Conservation (phyloP, 805 yeast genomes). For the Kazachstania taianensis region DNA sequence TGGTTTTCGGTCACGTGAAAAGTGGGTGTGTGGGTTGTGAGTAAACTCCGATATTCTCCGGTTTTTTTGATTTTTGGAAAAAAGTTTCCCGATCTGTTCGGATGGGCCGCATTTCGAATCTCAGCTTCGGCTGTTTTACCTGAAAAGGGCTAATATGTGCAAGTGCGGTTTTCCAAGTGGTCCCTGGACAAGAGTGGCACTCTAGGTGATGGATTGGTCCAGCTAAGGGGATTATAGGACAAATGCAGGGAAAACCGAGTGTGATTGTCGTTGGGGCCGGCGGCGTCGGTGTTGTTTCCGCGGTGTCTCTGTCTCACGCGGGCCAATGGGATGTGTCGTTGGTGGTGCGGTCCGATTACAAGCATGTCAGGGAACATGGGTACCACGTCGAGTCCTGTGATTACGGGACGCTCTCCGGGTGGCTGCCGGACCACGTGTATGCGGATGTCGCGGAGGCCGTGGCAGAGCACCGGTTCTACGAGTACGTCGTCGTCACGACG, state of each 20-base stretch:
- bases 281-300: slow-evolving; percentile 76
- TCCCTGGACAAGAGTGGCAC: too few relatives aligned
- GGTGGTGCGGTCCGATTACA: slow-evolving; percentile 58
- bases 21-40: too few relatives aligned
- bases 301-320: slow-evolving; percentile 45
- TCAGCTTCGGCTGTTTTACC: too few relatives aligned
- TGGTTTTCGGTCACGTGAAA: too few relatives aligned
- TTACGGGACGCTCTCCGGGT: slow-evolving; percentile 44
- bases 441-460: slow-evolving; percentile 40
- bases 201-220: too few relatives aligned
- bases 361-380: slow-evolving; percentile 41
- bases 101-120: too few relatives aligned
- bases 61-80: too few relatives aligned
- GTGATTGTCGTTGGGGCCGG: slow-evolving; percentile 71
- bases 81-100: too few relatives aligned
- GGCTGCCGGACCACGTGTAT: slow-evolving; percentile 49
- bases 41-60: too few relatives aligned
- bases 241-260: slow-evolving; percentile 14
- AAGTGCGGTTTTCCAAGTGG: too few relatives aligned
- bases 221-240: too few relatives aligned
- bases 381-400: slow-evolving; percentile 51
- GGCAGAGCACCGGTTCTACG: slow-evolving; percentile 35
- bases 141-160: too few relatives aligned
- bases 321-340: slow-evolving; percentile 45
- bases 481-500: slow-evolving; percentile 52